Conservation (phyloP, 108 stramenopile species). For the Bacterosira constricta region DNA sequence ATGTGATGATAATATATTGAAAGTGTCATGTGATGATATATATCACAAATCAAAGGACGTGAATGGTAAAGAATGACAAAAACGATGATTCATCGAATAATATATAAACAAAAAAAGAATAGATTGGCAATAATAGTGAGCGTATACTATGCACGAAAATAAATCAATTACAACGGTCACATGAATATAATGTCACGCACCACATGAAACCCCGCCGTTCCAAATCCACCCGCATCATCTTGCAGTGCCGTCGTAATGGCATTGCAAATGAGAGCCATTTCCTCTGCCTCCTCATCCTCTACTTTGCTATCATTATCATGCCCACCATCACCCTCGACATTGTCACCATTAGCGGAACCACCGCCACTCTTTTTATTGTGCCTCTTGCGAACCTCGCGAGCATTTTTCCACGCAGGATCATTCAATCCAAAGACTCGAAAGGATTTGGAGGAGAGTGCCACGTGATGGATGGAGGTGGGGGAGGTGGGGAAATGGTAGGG, state of each 20-base stretch:
- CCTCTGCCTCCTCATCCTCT: not conserved
- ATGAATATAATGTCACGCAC: not conserved
- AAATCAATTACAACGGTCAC: not conserved
- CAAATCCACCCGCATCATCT: slow-evolving; percentile 34
- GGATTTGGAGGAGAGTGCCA: slow-evolving; percentile 11
- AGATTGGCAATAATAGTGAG: not conserved
- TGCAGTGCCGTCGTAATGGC: slow-evolving; percentile 17
- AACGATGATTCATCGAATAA: no score
- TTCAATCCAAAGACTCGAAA: slow-evolving; percentile 12
- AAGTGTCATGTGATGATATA: not conserved
- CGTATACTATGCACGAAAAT: not conserved
- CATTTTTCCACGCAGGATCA: slow-evolving; percentile 3
- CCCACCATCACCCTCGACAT: not conserved
- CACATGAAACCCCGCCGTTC: slow-evolving; percentile 27
- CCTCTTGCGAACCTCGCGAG: not conserved
- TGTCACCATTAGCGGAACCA: not conserved
- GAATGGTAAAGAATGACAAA: no score
- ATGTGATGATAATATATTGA: not conserved
- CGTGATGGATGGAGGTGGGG: not conserved
- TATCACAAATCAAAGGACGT: no score
- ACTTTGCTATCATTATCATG: not conserved
- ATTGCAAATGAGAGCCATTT: not conserved
- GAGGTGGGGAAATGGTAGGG: slow-evolving; percentile 3
- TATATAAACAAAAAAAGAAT: no score
- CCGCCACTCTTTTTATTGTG: not conserved